Conservation (phyloP, 306 rosid genomes). For the Spatholobus suberectus region DNA sequence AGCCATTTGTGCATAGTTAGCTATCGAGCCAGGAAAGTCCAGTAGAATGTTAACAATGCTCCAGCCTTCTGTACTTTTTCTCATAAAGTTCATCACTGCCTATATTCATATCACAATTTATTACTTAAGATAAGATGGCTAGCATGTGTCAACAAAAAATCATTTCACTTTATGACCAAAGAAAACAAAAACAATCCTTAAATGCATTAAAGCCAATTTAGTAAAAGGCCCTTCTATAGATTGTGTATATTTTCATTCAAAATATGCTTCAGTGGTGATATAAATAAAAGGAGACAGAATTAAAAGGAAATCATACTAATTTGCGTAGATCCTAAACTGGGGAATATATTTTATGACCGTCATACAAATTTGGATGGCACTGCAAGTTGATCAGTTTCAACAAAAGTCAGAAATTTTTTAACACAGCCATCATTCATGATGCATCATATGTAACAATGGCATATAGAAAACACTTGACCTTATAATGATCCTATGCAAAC, state of each 20-base stretch:
- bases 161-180: background rate
- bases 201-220: background rate
- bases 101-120: slow-evolving; percentile 27
- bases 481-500: background rate
- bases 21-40: slow-evolving; percentile 78
- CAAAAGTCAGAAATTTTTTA: slow-evolving; percentile 37
- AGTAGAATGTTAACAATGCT: slow-evolving; percentile 82
- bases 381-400: slow-evolving; percentile 52
- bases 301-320: background rate
- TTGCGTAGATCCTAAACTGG: slow-evolving; percentile 61
- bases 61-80: slow-evolving; percentile 91
- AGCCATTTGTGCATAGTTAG: slow-evolving; percentile 79
- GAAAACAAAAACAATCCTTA: slow-evolving; percentile 5
- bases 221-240: background rate
- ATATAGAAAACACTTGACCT: background rate
- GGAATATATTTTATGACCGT: slow-evolving; percentile 87
- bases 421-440: background rate
- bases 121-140: background rate
- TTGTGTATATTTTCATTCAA: slow-evolving; percentile 17
- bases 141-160: background rate
- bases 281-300: background rate
- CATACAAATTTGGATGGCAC: slow-evolving; percentile 86
- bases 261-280: slow-evolving; percentile 7
- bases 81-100: slow-evolving; percentile 80
- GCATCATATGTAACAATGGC: background rate